Evolutionary conservation across 495 filamentous ascomycete genomes (phyloP).

Genomic region (Tuber calosporum): DNA sequence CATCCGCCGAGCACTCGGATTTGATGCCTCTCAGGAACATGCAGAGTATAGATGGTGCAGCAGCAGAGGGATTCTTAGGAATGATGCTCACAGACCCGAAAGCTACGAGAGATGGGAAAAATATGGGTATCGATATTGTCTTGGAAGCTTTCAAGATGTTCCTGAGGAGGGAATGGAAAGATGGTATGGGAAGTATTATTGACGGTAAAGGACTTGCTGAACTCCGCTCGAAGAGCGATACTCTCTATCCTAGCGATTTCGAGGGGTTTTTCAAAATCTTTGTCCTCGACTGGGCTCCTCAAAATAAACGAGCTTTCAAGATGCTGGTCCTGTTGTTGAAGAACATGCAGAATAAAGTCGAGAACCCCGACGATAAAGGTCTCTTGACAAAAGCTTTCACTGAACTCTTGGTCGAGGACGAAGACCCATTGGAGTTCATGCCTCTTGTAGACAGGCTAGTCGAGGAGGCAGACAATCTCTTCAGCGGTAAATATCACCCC

Average conservation of each 20-base stretch:
- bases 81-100: slow-evolving; percentile 25
- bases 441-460: slow-evolving; percentile 86
- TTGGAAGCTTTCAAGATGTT: slow-evolving; percentile 95
- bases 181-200: slow-evolving; percentile 79
- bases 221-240: slow-evolving; percentile 68
- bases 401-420: slow-evolving; percentile 72
- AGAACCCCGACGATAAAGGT: slow-evolving; percentile 86
- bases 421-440: slow-evolving; percentile 73
- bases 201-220: slow-evolving; percentile 55
- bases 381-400: slow-evolving; percentile 85
- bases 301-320: slow-evolving; percentile 83
- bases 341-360: slow-evolving; percentile 86
- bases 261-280: slow-evolving; percentile 72
- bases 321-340: slow-evolving; percentile 76
- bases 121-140: slow-evolving; percentile 60
- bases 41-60: slow-evolving; percentile 51
- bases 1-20: slow-evolving; percentile 48
- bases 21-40: slow-evolving; percentile 49
- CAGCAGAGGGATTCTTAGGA: slow-evolving; percentile 51
- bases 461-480: slow-evolving; percentile 82
- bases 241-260: slow-evolving; percentile 69
- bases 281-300: slow-evolving; percentile 74
- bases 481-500: slow-evolving; percentile 54
- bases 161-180: slow-evolving; percentile 76
- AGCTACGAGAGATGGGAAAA: slow-evolving; percentile 16